Conservation (phyloP, 2,329 filamentous ascomycete species). For the Penicillium carneum region DNA sequence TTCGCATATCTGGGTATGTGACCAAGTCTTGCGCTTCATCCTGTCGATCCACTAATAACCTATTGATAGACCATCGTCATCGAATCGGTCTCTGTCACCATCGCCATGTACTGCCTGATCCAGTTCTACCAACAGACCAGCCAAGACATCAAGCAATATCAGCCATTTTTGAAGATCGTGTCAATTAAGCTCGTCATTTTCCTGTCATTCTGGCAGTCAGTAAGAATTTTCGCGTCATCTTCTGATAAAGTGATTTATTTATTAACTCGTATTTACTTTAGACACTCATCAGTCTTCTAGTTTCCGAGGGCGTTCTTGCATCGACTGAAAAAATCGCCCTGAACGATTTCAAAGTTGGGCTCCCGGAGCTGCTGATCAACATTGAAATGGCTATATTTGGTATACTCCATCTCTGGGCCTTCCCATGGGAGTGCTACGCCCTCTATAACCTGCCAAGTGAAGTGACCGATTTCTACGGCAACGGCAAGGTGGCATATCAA, state of each 20-base stretch:
- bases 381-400: conserved; percentile 86
- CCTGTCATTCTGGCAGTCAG: conserved; percentile 84
- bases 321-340: conserved; percentile 69
- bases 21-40: not conserved
- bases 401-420: conserved; percentile 81
- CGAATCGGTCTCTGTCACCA: conserved; percentile 73
- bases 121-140: conserved; percentile 85
- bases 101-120: conserved; percentile 88
- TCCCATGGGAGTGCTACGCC: conserved; percentile 75
- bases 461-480: conserved; percentile 52
- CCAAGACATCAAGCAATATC: conserved; percentile 70
- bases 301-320: conserved; percentile 69
- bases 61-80: conserved; percentile 66
- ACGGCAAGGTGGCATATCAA: conserved; percentile 61
- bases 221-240: conserved; percentile 37
- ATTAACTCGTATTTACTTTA: conserved; percentile 27
- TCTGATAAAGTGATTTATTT: not conserved
- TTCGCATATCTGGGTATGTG: conserved; percentile 78
- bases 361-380: conserved; percentile 78
- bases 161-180: conserved; percentile 78
- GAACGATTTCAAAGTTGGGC: conserved; percentile 79
- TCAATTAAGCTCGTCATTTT: conserved; percentile 93
- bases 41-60: not conserved
- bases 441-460: conserved; percentile 55
- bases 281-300: conserved; percentile 67